A percentile compares a stretch with the other conserved stretches of the same genome.
These are phyloP conservation scores for Psidium guajava DNA, from an alignment of 345 rosid genomes.

Conservation along the genomic window DNA sequence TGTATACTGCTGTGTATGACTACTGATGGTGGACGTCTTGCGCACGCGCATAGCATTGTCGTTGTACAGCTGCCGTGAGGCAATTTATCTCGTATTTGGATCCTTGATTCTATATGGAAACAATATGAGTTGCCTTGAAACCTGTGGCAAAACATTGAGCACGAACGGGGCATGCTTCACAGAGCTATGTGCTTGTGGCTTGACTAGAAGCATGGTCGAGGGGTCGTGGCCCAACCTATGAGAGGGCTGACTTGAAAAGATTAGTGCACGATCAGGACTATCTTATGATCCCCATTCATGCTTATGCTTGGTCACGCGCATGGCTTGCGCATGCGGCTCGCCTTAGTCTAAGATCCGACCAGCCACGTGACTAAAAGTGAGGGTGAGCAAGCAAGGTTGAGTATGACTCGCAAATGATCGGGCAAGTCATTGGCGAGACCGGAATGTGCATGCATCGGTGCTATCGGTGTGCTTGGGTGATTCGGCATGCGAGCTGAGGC, in stretches of 20 bases:
- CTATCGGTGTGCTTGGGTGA: neutral
- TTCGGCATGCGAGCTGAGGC: neutral
- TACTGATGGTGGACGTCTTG: fast-evolving
- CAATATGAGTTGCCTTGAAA: neutral
- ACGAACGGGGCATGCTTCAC: neutral
- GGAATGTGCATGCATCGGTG: neutral
- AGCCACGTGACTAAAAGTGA: neutral
- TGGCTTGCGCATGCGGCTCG: neutral
- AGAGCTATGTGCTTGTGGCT: neutral
- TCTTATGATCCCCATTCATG: neutral
- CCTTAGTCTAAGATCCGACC: fast-evolving
- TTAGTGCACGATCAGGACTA: neutral
- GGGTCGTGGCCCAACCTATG: neutral
- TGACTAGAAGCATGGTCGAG: fast-evolving
- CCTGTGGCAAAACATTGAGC: neutral
- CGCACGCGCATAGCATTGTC: neutral
- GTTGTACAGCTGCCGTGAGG: neutral
- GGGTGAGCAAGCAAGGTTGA: neutral
- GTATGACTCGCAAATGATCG: neutral
- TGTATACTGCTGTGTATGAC: no score
- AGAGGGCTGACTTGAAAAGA: neutral
- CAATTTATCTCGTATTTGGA: neutral
- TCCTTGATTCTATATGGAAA: neutral
- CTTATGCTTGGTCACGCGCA: neutral
- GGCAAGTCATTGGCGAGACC: neutral